Percentiles rank a stretch among this genome's conserved stretches.
Conservation (phyloP, 2,329 filamentous ascomycete species). For the Furcasterigmium furcatum region DNA sequence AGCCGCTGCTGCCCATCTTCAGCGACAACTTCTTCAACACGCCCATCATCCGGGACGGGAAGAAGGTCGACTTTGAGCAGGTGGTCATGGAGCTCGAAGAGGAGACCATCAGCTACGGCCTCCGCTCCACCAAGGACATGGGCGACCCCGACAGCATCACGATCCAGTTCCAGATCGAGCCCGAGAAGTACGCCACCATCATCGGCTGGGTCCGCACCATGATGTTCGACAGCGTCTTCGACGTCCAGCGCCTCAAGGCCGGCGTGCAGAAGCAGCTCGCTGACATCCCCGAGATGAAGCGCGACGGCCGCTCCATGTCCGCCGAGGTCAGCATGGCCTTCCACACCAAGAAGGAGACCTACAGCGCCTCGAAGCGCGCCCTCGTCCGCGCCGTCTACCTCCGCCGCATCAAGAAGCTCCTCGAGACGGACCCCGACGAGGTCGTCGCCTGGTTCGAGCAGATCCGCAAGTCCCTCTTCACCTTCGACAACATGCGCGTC, state of each 20-base stretch:
- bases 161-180: slow-evolving; percentile 82
- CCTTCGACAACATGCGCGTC: slow-evolving; percentile 80
- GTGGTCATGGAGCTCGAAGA: slow-evolving; percentile 88
- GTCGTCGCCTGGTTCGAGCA: slow-evolving; percentile 77
- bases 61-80: slow-evolving; percentile 82
- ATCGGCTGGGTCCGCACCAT: slow-evolving; percentile 83
- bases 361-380: slow-evolving; percentile 73
- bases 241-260: slow-evolving; percentile 62
- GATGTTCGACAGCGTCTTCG: slow-evolving; percentile 87
- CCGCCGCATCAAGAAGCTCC: slow-evolving; percentile 76
- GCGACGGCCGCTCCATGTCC: slow-evolving; percentile 71
- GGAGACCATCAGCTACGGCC: slow-evolving; percentile 81
- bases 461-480: slow-evolving; percentile 73
- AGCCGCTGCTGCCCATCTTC: slow-evolving; percentile 81
- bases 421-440: slow-evolving; percentile 70
- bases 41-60: slow-evolving; percentile 73
- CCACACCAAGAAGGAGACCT: slow-evolving; percentile 73
- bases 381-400: slow-evolving; percentile 87
- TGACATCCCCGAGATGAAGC: slow-evolving; percentile 89
- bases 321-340: slow-evolving; percentile 70
- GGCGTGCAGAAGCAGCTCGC: slow-evolving; percentile 77
- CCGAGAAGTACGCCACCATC: slow-evolving; percentile 78
- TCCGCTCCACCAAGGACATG: slow-evolving; percentile 65
- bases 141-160: slow-evolving; percentile 80
- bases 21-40: slow-evolving; percentile 93